Evolutionary conservation across 768 basidiomycete species (phyloP), one percentile per base, ranked within the genome.

Genomic region (Tylopilus balloui): DNA sequence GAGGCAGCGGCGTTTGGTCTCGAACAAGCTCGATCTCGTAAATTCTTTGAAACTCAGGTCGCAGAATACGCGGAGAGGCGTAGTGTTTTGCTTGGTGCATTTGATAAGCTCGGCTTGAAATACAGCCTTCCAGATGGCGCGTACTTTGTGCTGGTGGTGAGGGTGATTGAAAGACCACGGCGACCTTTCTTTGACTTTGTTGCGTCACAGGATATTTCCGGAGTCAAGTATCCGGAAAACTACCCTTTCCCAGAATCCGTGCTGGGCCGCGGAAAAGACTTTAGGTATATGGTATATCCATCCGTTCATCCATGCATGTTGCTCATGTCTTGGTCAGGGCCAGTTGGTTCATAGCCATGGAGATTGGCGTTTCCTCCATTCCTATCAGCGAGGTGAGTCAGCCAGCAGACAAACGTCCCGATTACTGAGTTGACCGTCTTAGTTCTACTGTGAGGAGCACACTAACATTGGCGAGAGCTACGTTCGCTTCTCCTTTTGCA

Each of bases 381-480:
- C 93, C 93, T 12, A 91, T 93, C 51, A 94, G 92, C 78, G 92
- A 95, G 79, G 92, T 92, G 67, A 60, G 78, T 61, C n/a, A 17
- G 39, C 12, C 29, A 6, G 12, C 4, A 24, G 17, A 12, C 32
- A 20, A 29, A 9, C 28, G 5, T 13, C 21, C 6, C 10, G 17
- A 36, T 35, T 36, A 17, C 45, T 42, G 14, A 52, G 62, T 35
- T 55, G 39, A 49, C 42, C 47, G 34, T 52, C 24, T 29, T 51
- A 94, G 90, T 97, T 97, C 70, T 97, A 95, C 70, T 92, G 91
- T 62, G 77, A 83, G 56, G 88, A 91, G 48, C 94, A 97, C 62
- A 77, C 83, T 23, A 69, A 69, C 49, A 90, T 96, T 47, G 94
- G 94, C 23, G 93, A 95, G 67, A 83, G 74, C 40, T 95, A 85